phyloP scores from a whole-genome alignment of 176 grass and related monocot species.

The Avena sativa region DNA sequence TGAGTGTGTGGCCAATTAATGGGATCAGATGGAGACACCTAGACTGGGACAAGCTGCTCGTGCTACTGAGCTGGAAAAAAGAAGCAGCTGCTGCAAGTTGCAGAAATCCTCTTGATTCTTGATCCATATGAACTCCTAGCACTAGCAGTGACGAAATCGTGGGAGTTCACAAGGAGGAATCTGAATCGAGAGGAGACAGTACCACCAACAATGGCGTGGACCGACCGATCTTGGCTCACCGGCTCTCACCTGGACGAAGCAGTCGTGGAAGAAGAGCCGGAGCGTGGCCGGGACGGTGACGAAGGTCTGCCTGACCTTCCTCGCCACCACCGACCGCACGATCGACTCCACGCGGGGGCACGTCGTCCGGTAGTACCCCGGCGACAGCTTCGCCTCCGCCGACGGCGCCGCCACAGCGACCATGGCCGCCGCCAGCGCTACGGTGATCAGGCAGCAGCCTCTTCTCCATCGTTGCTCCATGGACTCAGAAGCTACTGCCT shows the following conservation, averaged over 20 bases:
- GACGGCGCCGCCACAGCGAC: not conserved
- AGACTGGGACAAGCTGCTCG: not conserved
- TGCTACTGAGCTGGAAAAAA: conserved; percentile 10
- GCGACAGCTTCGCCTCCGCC: conserved; percentile 42
- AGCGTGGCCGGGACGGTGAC: conserved; percentile 64
- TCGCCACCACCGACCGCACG: conserved; percentile 48
- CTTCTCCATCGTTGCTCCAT: conserved; percentile 41
- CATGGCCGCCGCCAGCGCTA: not conserved
- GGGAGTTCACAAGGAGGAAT: not conserved
- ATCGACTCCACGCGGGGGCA: conserved; percentile 67
- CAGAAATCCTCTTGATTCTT: not conserved
- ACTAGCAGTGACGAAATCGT: not conserved
- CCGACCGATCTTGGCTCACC: not conserved
- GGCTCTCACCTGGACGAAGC: conserved; percentile 57
- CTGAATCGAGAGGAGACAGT: not conserved
- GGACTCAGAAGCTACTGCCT: not conserved
- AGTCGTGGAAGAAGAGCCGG: conserved; percentile 74
- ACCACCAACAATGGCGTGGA: not conserved
- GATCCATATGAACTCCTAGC: not conserved
- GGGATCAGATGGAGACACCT: not conserved
- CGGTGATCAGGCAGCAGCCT: not conserved
- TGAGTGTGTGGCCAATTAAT: not conserved
- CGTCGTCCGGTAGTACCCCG: conserved; percentile 45
- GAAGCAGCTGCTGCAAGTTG: not conserved
- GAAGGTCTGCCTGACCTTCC: conserved; percentile 57